A percentile compares a stretch with the other conserved stretches of the same genome.
Evolutionary conservation across 148 eudicot genomes (phyloP).

Genomic region (Vaccinium corymbosum): DNA sequence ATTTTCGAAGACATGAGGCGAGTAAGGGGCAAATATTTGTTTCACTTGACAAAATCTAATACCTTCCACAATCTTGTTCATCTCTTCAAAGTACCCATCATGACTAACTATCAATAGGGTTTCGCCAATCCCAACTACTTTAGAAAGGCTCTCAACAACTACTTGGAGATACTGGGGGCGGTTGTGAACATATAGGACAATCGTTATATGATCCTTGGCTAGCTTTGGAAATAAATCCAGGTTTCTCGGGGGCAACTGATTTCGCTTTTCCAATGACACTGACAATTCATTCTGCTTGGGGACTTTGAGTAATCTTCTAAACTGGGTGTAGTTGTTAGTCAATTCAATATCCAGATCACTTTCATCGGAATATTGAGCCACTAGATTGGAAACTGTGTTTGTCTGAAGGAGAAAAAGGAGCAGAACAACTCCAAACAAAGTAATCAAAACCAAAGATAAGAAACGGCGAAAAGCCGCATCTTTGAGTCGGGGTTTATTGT

Average conservation of each 20-base stretch:
- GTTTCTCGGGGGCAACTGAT: constrained; percentile 68
- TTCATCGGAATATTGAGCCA: constrained; percentile 21
- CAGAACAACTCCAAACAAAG: constrained; percentile 39
- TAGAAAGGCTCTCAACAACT: constrained; percentile 75
- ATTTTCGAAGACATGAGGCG: constrained; percentile 66
- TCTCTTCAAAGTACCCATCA: constrained; percentile 84
- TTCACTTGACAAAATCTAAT: constrained; percentile 87
- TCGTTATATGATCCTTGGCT: constrained; percentile 57
- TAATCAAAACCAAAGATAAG: constrained; percentile 31
- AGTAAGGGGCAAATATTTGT: constrained; percentile 84
- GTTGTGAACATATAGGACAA: constrained; percentile 91
- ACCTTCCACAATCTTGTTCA: constrained; percentile 78
- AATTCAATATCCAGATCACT: constrained; percentile 23
- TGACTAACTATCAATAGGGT: constrained; percentile 86
- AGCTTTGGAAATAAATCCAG: constrained; percentile 63
- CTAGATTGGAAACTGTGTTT: constrained; percentile 25
- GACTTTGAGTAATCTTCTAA: constrained; percentile 25
- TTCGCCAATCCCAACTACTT: constrained; percentile 73
- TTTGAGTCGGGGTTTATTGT: constrained; percentile 47
- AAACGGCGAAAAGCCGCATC: constrained; percentile 41
- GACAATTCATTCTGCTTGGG: constrained; percentile 64
- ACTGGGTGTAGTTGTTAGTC: constrained; percentile 1
- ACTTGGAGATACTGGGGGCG: constrained; percentile 78
- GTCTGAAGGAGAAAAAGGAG: constrained; percentile 39
- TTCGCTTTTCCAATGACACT: constrained; percentile 42